These are phyloP conservation scores for Botrytis byssoidea DNA, from an alignment of 2,329 filamentous ascomycete species.

Conservation along the genomic window DNA sequence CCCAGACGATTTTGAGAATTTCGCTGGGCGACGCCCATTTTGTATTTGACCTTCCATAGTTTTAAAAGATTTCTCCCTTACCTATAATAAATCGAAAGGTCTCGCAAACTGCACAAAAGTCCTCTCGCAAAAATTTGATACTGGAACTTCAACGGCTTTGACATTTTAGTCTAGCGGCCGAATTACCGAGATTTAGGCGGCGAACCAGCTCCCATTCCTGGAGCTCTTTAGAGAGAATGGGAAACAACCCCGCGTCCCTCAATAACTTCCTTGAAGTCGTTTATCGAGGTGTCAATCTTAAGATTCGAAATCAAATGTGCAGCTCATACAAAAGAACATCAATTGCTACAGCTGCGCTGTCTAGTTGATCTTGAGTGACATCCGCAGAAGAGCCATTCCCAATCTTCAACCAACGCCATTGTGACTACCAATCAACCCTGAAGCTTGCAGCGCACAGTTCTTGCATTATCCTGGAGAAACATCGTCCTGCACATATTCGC, in stretches of 20 bases:
- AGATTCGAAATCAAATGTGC: slow-evolving; percentile 19
- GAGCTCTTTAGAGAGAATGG: slow-evolving; percentile 3
- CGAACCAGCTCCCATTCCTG: slow-evolving; percentile 1
- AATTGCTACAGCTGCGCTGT: slow-evolving; percentile 20
- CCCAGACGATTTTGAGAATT: slow-evolving; percentile 6
- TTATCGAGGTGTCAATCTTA: neutral
- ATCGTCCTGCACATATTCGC: neutral
- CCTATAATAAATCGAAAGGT: neutral
- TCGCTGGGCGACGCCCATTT: slow-evolving; percentile 13
- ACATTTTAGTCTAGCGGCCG: slow-evolving; percentile 3
- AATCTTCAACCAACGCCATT: neutral
- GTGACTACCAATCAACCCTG: slow-evolving; percentile 4
- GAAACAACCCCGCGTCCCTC: slow-evolving; percentile 18
- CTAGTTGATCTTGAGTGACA: slow-evolving; percentile 3
- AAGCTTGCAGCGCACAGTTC: slow-evolving; percentile 8
- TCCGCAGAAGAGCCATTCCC: neutral
- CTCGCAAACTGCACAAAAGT: neutral
- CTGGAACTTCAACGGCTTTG: neutral
- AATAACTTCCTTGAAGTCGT: neutral
- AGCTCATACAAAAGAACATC: slow-evolving; percentile 9
- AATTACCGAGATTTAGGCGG: slow-evolving; percentile 14
- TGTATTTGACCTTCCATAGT: neutral
- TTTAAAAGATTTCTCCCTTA: neutral
- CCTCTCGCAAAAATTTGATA: neutral
- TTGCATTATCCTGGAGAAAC: neutral